Conservation (phyloP, 371 early-diverging fungal species). For the Enterospora canceri region DNA sequence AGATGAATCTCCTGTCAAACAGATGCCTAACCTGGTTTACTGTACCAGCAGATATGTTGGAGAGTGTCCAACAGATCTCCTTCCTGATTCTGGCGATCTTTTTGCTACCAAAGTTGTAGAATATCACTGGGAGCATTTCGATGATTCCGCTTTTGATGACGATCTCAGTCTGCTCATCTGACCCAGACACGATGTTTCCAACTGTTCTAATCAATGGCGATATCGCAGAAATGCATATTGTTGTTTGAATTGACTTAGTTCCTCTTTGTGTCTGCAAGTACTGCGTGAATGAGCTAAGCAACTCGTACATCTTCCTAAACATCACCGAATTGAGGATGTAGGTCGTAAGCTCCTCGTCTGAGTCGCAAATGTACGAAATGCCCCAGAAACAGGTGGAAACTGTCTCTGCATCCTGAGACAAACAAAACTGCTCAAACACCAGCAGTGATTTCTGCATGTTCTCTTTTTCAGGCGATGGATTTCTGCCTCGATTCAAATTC, state of each 20-base stretch:
- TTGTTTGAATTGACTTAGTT: not conserved
- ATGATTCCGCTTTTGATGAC: constrained; percentile 76
- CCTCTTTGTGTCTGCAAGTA: constrained; percentile 5
- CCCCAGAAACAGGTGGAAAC: constrained; percentile 96
- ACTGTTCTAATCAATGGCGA: constrained; percentile 90
- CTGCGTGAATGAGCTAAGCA: constrained; percentile 12
- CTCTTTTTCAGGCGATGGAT: constrained; percentile 67
- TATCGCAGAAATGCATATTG: constrained; percentile 33
- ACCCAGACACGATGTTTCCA: constrained; percentile 97
- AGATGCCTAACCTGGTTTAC: constrained; percentile 76
- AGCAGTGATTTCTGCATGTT: constrained; percentile 59
- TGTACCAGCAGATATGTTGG: constrained; percentile 98
- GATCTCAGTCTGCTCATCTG: constrained; percentile 83
- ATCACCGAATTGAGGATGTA: constrained; percentile 78
- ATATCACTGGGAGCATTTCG: constrained; percentile 56
- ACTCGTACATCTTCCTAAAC: constrained; percentile 24
- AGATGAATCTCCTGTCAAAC: constrained; percentile 79
- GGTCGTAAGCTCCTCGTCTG: constrained; percentile 77
- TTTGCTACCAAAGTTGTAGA: constrained; percentile 64
- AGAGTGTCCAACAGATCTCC: constrained; percentile 98
- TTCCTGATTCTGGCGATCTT: constrained; percentile 83
- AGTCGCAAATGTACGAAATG: constrained; percentile 89
- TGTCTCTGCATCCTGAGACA: constrained; percentile 71
- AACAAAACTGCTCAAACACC: constrained; percentile 67
- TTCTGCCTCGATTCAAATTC: constrained; percentile 94